Evolutionary conservation across 2,329 filamentous ascomycete species (phyloP).

Genomic region (Pseudogymnoascus sp.): DNA sequence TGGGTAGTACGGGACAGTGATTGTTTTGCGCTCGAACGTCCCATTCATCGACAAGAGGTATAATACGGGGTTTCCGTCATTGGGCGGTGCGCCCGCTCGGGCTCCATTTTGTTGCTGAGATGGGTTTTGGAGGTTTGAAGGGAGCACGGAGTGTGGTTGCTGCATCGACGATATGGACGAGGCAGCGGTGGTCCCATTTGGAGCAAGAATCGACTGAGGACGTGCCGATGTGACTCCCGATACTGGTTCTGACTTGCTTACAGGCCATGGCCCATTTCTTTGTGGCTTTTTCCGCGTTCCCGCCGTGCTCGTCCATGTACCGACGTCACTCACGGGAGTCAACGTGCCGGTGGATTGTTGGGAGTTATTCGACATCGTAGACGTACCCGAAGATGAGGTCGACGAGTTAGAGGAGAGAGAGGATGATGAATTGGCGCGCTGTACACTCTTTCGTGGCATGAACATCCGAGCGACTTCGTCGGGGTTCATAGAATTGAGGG

Average conservation of each 20-base stretch:
- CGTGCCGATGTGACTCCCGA: constrained; percentile 53
- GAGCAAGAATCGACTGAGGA: constrained; percentile 51
- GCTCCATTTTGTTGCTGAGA: constrained; percentile 49
- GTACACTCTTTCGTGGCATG: constrained; percentile 77
- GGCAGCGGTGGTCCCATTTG: constrained; percentile 49
- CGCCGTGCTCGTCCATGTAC: constrained; percentile 28
- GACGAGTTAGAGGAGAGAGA: constrained; percentile 64
- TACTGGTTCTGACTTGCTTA: constrained; percentile 56
- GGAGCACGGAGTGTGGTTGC: constrained; percentile 53
- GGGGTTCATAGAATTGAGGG: constrained; percentile 63
- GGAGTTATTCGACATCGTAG: constrained; percentile 45
- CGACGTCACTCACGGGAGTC: constrained; percentile 21
- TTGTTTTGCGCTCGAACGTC: constrained; percentile 95
- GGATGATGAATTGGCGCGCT: constrained; percentile 84
- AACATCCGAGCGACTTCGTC: constrained; percentile 85
- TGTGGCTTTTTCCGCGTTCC: constrained; percentile 41
- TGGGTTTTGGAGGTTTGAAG: constrained; percentile 60
- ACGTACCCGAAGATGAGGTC: constrained; percentile 52
- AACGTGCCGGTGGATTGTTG: constrained; percentile 52
- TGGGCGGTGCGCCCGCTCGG: constrained; percentile 29
- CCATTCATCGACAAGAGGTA: constrained; percentile 86
- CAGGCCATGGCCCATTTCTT: constrained; percentile 50
- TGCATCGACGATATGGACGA: constrained; percentile 54
- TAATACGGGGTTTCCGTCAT: constrained; percentile 65
- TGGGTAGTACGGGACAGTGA: constrained; percentile 85